Percentiles rank a stretch among this genome's conserved stretches.
These are phyloP conservation scores for Aspergillus persii DNA, from an alignment of 2,329 filamentous ascomycete genomes.

Conservation along the genomic window DNA sequence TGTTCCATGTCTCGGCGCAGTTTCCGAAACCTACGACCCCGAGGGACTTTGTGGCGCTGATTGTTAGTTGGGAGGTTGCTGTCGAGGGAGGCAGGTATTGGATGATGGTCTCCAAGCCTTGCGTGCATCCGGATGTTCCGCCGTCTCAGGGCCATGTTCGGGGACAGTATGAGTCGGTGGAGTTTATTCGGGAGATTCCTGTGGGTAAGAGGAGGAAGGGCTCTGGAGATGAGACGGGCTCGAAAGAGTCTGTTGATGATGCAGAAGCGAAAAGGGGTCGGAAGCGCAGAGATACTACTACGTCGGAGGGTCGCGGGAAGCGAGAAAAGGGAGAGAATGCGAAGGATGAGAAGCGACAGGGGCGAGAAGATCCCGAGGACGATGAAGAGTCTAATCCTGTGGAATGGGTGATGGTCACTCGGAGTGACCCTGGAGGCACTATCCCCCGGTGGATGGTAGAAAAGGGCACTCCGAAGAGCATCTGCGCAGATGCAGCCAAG, in stretches of 20 bases:
- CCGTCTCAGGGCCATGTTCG: constrained; percentile 71
- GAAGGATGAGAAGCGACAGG: background rate
- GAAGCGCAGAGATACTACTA: background rate
- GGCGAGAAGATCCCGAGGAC: constrained; percentile 21
- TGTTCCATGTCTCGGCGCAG: constrained; percentile 82
- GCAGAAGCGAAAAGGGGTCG: background rate
- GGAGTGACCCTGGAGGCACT: constrained; percentile 83
- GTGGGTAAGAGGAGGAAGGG: constrained; percentile 17
- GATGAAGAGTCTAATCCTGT: constrained; percentile 62
- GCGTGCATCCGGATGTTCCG: constrained; percentile 71
- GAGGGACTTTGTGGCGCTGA: constrained; percentile 79
- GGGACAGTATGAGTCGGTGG: constrained; percentile 86
- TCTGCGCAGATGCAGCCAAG: constrained; percentile 74
- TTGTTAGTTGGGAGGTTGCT: constrained; percentile 60
- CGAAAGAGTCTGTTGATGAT: background rate
- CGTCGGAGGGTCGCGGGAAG: background rate
- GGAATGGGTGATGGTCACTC: constrained; percentile 91
- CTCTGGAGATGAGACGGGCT: background rate
- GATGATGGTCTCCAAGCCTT: constrained; percentile 85
- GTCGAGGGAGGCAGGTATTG: constrained; percentile 59
- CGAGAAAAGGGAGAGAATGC: background rate
- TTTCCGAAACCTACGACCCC: constrained; percentile 87
- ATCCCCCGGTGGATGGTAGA: constrained; percentile 92
- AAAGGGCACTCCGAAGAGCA: constrained; percentile 76
- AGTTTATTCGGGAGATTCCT: constrained; percentile 82